Evolutionary conservation across 805 yeast species (phyloP), one percentile per base, ranked within the genome.

Genomic region (Ogataea haglerorum): DNA sequence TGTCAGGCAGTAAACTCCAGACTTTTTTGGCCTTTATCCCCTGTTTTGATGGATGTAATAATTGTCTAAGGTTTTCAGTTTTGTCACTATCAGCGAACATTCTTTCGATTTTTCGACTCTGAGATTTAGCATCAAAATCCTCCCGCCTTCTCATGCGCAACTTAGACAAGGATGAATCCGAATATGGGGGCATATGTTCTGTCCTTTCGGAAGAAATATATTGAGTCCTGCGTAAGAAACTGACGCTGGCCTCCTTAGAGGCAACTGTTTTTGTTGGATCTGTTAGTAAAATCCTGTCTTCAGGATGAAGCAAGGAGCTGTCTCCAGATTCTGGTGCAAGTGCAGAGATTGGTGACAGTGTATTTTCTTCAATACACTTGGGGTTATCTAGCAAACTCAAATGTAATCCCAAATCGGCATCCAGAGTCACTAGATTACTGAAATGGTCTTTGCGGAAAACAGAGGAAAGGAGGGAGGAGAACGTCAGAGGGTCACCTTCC

Each of bases 181-280:
- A 9, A 12, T 17, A 4, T 6, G 37, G 18, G 13, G 18, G 30
- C 12, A 24, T 10, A 10, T 8, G 12, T 15, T 10, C 10, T 10
- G 39, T 64, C 57, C 72, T 72, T 37, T 78, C 81, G 26, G 85
- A 78, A 9, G 95, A 76, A 44, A 88, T 84, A 60, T 91, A 91
- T 59, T 93, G 98, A 0, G 99, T 91, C 67, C 98, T 80, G 68
- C 97, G 81, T 59, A 91, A 72, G 65, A 91, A 90, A n/a, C 65
- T 56, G 18, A 65, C 69, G 29, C 42, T 44, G 21, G 59, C 61
- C 9, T 58, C 51, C 32, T 58, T 45, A 56, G 75, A 42, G 59
- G 57, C 61, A 44, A 69, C 67, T 15, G 73, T 69, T 17, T 74
- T 70, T 3, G 75, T 78, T 17, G 96, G 95, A 58, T 89, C 96